These are phyloP conservation scores for Scedosporium boydii DNA, from an alignment of 2,329 filamentous ascomycete species.

Conservation along the genomic window DNA sequence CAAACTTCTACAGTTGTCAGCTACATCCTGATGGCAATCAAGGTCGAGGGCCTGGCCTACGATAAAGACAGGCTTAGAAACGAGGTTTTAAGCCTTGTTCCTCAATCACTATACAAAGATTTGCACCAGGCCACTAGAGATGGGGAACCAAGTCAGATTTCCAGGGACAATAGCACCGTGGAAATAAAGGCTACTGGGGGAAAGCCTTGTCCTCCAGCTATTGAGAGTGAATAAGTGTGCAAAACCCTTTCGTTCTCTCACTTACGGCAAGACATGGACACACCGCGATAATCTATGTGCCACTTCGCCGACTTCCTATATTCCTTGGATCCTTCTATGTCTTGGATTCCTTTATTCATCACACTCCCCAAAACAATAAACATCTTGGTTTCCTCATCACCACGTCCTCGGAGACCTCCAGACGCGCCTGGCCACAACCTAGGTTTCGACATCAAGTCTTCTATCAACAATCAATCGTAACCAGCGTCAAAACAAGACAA, in stretches of 20 bases:
- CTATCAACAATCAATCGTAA: no score
- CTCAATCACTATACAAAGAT: neutral
- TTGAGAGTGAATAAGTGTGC: neutral
- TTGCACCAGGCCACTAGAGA: neutral
- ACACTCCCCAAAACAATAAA: no score
- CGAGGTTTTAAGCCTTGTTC: conserved; percentile 28
- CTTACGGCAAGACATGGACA: neutral
- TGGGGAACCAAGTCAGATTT: neutral
- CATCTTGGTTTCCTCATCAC: no score
- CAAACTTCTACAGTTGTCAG: conserved; percentile 41
- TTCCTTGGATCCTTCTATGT: neutral
- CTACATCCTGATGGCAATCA: conserved; percentile 51
- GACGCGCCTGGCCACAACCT: no score
- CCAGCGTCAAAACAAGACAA: neutral
- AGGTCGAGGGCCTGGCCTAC: conserved; percentile 39
- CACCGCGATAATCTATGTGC: neutral
- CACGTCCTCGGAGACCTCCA: no score
- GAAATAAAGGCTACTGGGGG: neutral
- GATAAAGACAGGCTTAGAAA: conserved; percentile 32
- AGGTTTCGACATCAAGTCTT: no score
- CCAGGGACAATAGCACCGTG: neutral
- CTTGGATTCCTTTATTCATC: neutral
- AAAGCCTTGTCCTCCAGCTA: neutral
- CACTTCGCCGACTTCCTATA: neutral
- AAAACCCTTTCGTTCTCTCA: neutral